A percentile compares a stretch with the other conserved stretches of the same genome.
Conservation (phyloP, 2,329 filamentous ascomycete genomes). For the Fusarium hostae region DNA sequence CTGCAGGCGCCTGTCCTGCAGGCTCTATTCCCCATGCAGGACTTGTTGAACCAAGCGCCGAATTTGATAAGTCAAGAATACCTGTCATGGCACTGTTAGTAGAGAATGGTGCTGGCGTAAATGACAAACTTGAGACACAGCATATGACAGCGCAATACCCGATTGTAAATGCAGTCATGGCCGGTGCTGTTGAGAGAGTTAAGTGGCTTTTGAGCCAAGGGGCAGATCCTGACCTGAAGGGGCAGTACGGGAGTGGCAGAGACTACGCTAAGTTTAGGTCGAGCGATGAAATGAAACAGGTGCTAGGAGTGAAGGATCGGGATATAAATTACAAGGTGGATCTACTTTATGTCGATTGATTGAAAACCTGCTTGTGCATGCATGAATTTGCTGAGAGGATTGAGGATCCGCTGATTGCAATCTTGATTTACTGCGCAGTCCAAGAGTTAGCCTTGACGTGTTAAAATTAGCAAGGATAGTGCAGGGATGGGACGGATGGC, state of each 20-base stretch:
- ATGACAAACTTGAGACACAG: conserved; percentile 8
- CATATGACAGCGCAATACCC: conserved; percentile 26
- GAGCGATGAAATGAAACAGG: conserved; percentile 29
- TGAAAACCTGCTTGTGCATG: background rate
- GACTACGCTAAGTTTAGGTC: conserved; percentile 7
- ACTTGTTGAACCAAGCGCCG: background rate
- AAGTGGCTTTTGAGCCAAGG: conserved; percentile 34
- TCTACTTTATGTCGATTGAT: background rate
- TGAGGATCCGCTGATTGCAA: background rate
- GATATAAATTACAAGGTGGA: background rate
- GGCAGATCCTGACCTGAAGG: conserved; percentile 22
- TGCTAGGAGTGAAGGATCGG: conserved; percentile 9
- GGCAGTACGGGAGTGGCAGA: conserved; percentile 27
- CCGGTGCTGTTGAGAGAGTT: conserved; percentile 30
- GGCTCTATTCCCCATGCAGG: background rate
- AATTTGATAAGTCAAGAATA: conserved; percentile 28
- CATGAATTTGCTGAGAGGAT: background rate
- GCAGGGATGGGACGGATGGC: background rate
- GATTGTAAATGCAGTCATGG: conserved; percentile 33
- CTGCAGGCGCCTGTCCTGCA: conserved; percentile 20
- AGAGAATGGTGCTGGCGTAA: conserved; percentile 22
- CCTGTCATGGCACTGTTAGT: conserved; percentile 31
- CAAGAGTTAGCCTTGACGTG: background rate
- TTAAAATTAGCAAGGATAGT: background rate
- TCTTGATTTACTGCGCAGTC: background rate